Evolutionary conservation across 805 yeast species (phyloP).

Genomic region (Hanseniaspora lachancei): DNA sequence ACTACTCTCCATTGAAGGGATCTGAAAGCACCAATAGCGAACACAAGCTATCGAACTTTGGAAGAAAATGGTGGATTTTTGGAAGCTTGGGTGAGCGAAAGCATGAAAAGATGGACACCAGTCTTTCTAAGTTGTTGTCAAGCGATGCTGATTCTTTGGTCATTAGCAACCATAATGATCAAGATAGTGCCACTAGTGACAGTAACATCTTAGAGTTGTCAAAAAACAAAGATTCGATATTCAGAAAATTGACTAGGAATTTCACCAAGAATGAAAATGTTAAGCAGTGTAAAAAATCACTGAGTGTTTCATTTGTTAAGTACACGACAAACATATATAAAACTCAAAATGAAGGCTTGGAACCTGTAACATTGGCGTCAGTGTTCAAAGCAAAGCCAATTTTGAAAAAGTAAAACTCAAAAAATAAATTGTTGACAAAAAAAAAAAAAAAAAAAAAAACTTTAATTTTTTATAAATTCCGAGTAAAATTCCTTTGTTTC

Average conservation of each 20-base stretch:
- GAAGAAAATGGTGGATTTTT: constrained; percentile 6
- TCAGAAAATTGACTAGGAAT: background rate
- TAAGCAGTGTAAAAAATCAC: background rate
- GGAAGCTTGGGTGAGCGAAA: constrained; percentile 4
- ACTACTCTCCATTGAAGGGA: constrained; percentile 1
- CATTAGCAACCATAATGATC: background rate
- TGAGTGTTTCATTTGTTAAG: constrained; percentile 1
- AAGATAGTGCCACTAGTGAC: background rate
- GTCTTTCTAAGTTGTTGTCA: background rate
- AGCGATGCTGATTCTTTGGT: background rate
- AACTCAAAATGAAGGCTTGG: background rate
- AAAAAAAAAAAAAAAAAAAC: background rate
- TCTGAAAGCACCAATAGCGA: background rate
- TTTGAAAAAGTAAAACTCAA: background rate
- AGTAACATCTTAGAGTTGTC: background rate
- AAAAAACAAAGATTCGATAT: background rate
- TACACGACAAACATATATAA: constrained; percentile 1
- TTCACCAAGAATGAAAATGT: background rate
- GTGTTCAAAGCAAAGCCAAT: background rate
- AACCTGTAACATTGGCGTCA: background rate
- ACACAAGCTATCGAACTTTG: background rate
- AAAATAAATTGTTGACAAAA: background rate
- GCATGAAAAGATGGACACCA: background rate
- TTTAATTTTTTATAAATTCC: constrained; percentile 18
- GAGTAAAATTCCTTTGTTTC: constrained; percentile 17